These are phyloP conservation scores for Pseudogymnoascus sp. DNA, from an alignment of 2,329 filamentous ascomycete genomes.

Conservation along the genomic window DNA sequence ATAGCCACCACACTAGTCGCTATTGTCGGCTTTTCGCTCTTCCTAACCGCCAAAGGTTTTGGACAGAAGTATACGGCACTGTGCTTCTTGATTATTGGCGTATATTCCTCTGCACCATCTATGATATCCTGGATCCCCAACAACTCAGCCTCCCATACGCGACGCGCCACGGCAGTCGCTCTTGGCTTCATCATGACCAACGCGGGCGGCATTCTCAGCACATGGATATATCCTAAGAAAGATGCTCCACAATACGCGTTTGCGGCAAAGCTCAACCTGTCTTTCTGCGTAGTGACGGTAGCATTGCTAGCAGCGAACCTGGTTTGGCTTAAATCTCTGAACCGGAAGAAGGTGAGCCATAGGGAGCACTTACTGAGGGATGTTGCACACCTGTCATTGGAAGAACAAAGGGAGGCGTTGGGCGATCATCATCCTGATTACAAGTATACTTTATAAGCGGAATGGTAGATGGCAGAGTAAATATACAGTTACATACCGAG, in stretches of 20 bases:
- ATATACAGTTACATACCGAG: not conserved
- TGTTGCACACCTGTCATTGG: not conserved
- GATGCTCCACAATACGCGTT: not conserved
- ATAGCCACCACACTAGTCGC: slow-evolving; percentile 24
- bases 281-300: not conserved
- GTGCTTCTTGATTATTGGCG: slow-evolving; percentile 27
- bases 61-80: slow-evolving; percentile 36
- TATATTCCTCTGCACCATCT: slow-evolving; percentile 1
- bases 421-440: slow-evolving; percentile 6
- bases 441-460: slow-evolving; percentile 3
- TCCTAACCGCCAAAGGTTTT: slow-evolving; percentile 26
- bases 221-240: slow-evolving; percentile 12
- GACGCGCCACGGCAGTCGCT: slow-evolving; percentile 9
- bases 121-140: slow-evolving; percentile 11
- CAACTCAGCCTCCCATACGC: slow-evolving; percentile 8
- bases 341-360: slow-evolving; percentile 2
- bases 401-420: not conserved
- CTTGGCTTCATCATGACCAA: slow-evolving; percentile 12
- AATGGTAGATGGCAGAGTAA: not conserved
- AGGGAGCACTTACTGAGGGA: not conserved
- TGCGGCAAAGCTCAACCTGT: not conserved
- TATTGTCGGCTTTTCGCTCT: slow-evolving; percentile 35
- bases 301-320: not conserved
- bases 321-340: not conserved
- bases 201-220: slow-evolving; percentile 11